Conservation (phyloP, 1,284 basidiomycete species). For the Flammula alnicola region DNA sequence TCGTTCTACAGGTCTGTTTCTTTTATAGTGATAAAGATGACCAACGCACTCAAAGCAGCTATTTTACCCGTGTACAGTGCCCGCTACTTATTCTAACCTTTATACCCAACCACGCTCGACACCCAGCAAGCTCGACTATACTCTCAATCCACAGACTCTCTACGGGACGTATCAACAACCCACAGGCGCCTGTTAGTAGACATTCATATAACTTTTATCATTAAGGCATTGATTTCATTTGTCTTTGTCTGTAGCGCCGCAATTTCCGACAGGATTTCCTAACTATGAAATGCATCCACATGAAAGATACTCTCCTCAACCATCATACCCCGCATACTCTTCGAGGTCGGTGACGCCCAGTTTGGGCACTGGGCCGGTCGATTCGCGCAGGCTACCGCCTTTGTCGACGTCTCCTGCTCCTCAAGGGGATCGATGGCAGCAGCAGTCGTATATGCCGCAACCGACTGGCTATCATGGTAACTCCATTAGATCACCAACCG, state of each 20-base stretch:
- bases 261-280: conserved; percentile 46
- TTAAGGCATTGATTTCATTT: conserved; percentile 35
- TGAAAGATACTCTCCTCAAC: conserved; percentile 60
- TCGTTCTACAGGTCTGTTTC: conserved; percentile 84
- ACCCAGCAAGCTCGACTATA: conserved; percentile 51
- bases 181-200: conserved; percentile 51
- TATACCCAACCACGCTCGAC: conserved; percentile 68
- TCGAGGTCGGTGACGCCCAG: conserved; percentile 52
- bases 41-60: conserved; percentile 57
- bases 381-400: conserved; percentile 44
- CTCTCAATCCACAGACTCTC: conserved; percentile 52
- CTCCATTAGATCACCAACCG: conserved; percentile 60
- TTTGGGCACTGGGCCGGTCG: conserved; percentile 36
- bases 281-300: conserved; percentile 54
- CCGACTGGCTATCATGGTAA: conserved; percentile 29
- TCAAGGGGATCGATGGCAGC: conserved; percentile 53
- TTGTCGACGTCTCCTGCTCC: conserved; percentile 35
- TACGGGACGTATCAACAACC: conserved; percentile 51
- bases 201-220: conserved; percentile 24
- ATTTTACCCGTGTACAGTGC: conserved; percentile 53
- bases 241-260: conserved; percentile 41
- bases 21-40: conserved; percentile 48
- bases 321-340: conserved; percentile 51
- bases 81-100: conserved; percentile 56
- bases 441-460: conserved; percentile 43